Evolutionary conservation across 257 asterid genomes (phyloP).

Genomic region (Gentiana macrophylla): DNA sequence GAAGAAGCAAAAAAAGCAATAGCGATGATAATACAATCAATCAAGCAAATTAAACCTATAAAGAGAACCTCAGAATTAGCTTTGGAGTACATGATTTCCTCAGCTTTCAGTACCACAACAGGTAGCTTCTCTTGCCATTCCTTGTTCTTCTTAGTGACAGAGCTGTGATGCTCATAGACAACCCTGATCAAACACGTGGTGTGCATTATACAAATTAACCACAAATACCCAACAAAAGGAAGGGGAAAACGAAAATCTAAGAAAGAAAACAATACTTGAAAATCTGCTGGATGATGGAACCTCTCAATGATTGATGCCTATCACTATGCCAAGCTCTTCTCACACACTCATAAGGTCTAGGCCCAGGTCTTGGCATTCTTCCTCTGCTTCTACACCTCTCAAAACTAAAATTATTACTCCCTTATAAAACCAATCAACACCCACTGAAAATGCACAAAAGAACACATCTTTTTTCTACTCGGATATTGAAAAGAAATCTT

Average conservation of each 20-base stretch:
- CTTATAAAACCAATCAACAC: background rate
- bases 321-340: conserved; percentile 93
- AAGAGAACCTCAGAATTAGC: conserved; percentile 68
- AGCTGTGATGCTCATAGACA: conserved; percentile 33
- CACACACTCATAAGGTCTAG: conserved; percentile 76
- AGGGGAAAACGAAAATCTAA: background rate
- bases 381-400: conserved; percentile 6
- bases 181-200: conserved; percentile 38
- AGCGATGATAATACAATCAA: background rate
- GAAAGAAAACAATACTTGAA: conserved; percentile 39
- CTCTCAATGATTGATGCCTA: conserved; percentile 70
- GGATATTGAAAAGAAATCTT: too few relatives aligned
- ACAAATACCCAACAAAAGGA: background rate
- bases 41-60: conserved; percentile 1
- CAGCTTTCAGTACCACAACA: conserved; percentile 65
- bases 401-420: background rate
- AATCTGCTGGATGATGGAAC: conserved; percentile 62
- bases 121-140: conserved; percentile 96
- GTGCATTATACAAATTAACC: conserved; percentile 9
- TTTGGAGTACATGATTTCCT: conserved; percentile 82
- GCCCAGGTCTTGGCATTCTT: conserved; percentile 83
- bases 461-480: too few relatives aligned
- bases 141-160: conserved; percentile 34
- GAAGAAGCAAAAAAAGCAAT: background rate
- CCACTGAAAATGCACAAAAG: conserved; percentile 1